These are phyloP conservation scores for Pichia californica DNA, from an alignment of 805 yeast genomes.

Conservation along the genomic window DNA sequence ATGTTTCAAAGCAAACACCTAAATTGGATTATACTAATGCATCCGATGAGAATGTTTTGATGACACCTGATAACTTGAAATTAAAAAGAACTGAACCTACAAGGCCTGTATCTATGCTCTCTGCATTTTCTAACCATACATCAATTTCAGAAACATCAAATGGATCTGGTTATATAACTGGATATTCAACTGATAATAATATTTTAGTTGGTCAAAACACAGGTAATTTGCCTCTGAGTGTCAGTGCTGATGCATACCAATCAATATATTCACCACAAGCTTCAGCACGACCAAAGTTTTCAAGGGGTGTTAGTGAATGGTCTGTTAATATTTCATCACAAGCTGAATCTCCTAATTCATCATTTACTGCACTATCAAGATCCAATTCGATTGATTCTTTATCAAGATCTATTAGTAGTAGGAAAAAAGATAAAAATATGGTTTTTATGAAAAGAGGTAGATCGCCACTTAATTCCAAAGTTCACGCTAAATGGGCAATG, in stretches of 20 bases:
- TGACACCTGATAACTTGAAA: slow-evolving; percentile 5
- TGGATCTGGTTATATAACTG: slow-evolving; percentile 32
- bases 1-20: not conserved
- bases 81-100: slow-evolving; percentile 21
- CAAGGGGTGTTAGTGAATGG: slow-evolving; percentile 31
- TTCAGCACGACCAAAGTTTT: slow-evolving; percentile 19
- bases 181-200: slow-evolving; percentile 30
- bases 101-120: slow-evolving; percentile 47
- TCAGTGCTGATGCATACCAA: not conserved
- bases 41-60: not conserved
- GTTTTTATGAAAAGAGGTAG: slow-evolving; percentile 25
- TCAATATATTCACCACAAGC: slow-evolving; percentile 6
- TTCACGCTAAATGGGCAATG: slow-evolving; percentile 27
- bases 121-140: slow-evolving; percentile 44
- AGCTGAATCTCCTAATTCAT: slow-evolving; percentile 30
- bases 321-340: slow-evolving; percentile 22
- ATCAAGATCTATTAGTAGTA: slow-evolving; percentile 23
- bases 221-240: not conserved
- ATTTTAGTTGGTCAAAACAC: not conserved
- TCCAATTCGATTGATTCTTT: slow-evolving; percentile 32
- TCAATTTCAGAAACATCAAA: slow-evolving; percentile 48
- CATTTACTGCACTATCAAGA: slow-evolving; percentile 29
- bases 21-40: not conserved
- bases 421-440: slow-evolving; percentile 15
- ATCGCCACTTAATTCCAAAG: slow-evolving; percentile 26